Evolutionary conservation across 2,329 filamentous ascomycete genomes (phyloP).

Genomic region (Colletotrichum noveboracense): DNA sequence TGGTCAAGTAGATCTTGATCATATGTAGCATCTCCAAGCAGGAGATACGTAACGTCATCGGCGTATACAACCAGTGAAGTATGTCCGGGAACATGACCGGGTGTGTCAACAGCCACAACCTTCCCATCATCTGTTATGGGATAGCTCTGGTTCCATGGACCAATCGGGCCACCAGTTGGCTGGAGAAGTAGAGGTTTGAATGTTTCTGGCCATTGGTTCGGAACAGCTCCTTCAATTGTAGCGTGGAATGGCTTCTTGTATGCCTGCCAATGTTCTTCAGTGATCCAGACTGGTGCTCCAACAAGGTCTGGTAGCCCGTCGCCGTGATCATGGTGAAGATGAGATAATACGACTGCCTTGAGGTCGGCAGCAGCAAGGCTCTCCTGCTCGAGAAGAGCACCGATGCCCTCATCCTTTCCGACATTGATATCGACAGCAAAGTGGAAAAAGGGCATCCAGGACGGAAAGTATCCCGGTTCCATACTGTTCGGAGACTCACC

Average conservation of each 20-base stretch:
- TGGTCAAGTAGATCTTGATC: neutral
- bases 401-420: neutral
- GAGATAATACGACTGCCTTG: neutral
- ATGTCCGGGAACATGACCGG: neutral
- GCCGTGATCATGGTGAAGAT: neutral
- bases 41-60: neutral
- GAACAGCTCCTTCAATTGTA: neutral
- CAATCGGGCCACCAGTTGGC: neutral
- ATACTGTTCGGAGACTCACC: neutral
- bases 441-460: neutral
- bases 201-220: neutral
- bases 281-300: neutral
- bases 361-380: neutral
- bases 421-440: neutral
- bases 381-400: neutral
- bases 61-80: neutral
- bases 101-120: neutral
- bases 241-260: neutral
- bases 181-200: neutral
- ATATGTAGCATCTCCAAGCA: neutral
- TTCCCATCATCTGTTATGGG: neutral
- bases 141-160: neutral
- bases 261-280: neutral
- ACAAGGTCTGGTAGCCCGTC: neutral
- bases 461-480: neutral